Evolutionary conservation across 768 basidiomycete species (phyloP), one percentile per base, ranked within the genome.

Genomic region (Lentinus tigrinus): DNA sequence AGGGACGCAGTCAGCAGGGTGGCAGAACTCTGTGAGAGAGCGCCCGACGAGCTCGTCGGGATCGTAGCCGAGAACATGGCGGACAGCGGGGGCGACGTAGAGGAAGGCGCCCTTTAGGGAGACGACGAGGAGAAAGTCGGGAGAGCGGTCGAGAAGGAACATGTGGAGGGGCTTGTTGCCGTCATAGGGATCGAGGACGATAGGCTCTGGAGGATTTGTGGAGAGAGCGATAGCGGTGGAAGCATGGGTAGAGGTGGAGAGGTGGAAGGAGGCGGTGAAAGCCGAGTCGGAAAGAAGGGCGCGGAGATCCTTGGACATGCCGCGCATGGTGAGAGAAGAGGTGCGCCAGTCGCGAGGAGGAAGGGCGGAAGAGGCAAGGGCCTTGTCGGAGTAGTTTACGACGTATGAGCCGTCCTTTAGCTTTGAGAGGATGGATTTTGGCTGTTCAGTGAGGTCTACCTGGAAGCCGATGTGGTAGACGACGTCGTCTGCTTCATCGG

Each of bases 401-500:
- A 85, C 73, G 72, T 93, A 93, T 34, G 81, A 84, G 17, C 95
- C 95, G 63, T 91, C 86, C 19, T 81, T 74, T 52, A 95, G 79
- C 69, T 87, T 91, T 63, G 89, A 82, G 52, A 95, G 74, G 58
- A 97, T 95, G 2, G 84, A 84, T 63, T 85, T 85, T 2, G 93
- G 94, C 74, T 95, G 93, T 66, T 89, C 85, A 17, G 86, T 85
- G 48, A 99, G 77, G 72, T 98, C 93, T 54, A 97, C 90, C 73
- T 99, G 95, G 78, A 99, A 98, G 0, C 97, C 97, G 50, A 99
- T 88, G 66, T 92, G 89, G 69, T 89, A 96, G 9, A 84, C 85
- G 39, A 91, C 80, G 44, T 95, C 88, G 53, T 85, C 83, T 37
- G 79, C 79, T 62, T 85, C 87, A 42, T 84, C 79, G 62, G 62